These are phyloP conservation scores for Xylaria sp. DNA, from an alignment of 2,329 filamentous ascomycete species.

Conservation along the genomic window DNA sequence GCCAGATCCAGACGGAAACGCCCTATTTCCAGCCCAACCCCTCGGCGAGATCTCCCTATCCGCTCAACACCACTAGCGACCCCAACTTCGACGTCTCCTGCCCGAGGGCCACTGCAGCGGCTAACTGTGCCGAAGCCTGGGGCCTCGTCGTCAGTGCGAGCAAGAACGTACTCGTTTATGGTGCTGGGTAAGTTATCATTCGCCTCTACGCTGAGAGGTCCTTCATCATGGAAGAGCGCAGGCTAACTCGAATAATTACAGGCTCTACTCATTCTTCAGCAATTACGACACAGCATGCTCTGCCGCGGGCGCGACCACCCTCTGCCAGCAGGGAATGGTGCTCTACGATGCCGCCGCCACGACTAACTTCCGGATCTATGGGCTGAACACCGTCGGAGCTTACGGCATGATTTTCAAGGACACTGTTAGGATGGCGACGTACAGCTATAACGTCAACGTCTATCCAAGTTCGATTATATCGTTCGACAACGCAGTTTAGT, in stretches of 20 bases:
- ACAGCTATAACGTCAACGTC: slow-evolving; percentile 43
- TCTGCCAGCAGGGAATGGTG: slow-evolving; percentile 60
- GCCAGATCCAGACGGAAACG: slow-evolving; percentile 76
- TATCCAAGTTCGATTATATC: slow-evolving; percentile 44
- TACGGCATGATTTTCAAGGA: slow-evolving; percentile 45
- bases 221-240: no score
- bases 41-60: slow-evolving; percentile 67
- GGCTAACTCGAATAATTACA: slow-evolving; percentile 20
- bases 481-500: slow-evolving; percentile 39
- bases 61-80: slow-evolving; percentile 57
- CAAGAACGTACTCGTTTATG: slow-evolving; percentile 68
- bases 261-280: slow-evolving; percentile 74
- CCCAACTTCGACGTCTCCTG: slow-evolving; percentile 64
- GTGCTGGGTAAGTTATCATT: slow-evolving; percentile 61
- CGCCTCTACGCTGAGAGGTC: neutral
- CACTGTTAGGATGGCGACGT: slow-evolving; percentile 42
- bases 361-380: slow-evolving; percentile 44
- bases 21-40: slow-evolving; percentile 78
- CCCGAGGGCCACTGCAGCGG: slow-evolving; percentile 43
- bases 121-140: slow-evolving; percentile 70
- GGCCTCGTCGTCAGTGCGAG: slow-evolving; percentile 71
- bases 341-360: slow-evolving; percentile 43
- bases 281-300: slow-evolving; percentile 67
- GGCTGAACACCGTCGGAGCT: slow-evolving; percentile 44
- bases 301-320: slow-evolving; percentile 53